phyloP scores from a whole-genome alignment of 371 early-diverging fungal species.

The Mortierella polycephala region DNA sequence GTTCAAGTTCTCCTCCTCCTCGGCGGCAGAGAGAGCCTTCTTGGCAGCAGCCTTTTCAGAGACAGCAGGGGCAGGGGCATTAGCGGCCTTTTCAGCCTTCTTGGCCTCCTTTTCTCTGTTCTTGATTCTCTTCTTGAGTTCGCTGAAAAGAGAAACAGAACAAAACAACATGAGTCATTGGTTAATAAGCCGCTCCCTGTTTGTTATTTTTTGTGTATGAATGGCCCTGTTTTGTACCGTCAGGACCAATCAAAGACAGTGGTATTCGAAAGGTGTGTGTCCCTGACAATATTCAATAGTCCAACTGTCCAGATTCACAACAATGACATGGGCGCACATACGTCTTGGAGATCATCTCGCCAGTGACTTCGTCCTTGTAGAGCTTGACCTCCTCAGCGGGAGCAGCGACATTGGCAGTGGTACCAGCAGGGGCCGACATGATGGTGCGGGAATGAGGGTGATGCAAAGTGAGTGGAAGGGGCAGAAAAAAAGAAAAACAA shows the following conservation, averaged over 20 bases:
- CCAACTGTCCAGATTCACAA: not conserved
- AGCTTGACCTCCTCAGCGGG: constrained; percentile 67
- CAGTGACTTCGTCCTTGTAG: constrained; percentile 88
- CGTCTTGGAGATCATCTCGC: constrained; percentile 96
- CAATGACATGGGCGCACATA: constrained; percentile 51
- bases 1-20: constrained; percentile 84
- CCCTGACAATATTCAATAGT: too few relatives aligned
- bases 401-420: constrained; percentile 16
- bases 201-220: too few relatives aligned
- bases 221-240: too few relatives aligned
- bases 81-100: constrained; percentile 75
- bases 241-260: too few relatives aligned
- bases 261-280: too few relatives aligned
- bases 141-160: constrained; percentile 61
- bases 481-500: not conserved
- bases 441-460: not conserved
- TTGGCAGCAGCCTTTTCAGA: constrained; percentile 63
- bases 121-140: constrained; percentile 94
- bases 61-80: constrained; percentile 65
- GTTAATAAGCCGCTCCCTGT: not conserved
- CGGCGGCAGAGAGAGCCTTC: constrained; percentile 71
- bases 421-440: constrained; percentile 41
- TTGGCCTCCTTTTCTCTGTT: constrained; percentile 86
- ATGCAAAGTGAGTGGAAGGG: not conserved
- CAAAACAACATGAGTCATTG: not conserved